These are phyloP conservation scores for Perkinsus marinus DNA, from an alignment of 169 alveolate species.

Conservation along the genomic window DNA sequence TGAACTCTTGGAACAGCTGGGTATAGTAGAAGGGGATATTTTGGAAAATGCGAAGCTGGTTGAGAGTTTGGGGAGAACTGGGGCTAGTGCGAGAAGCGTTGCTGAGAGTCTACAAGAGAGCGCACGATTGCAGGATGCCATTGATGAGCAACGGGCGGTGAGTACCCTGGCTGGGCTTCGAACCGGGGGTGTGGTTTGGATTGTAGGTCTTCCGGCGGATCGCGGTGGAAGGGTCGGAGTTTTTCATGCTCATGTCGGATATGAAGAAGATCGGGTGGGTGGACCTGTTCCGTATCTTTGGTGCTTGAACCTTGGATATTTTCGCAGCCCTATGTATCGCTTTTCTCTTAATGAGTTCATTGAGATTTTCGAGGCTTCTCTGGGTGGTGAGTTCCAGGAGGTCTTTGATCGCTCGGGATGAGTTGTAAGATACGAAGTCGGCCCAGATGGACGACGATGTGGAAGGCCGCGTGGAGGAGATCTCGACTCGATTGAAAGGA, in stretches of 20 bases:
- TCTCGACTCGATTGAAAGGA: neutral
- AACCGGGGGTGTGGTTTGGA: neutral
- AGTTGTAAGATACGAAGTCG: neutral
- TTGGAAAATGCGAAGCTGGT: constrained; percentile 67
- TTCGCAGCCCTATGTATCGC: constrained; percentile 58
- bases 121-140: constrained; percentile 49
- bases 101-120: constrained; percentile 58
- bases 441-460: constrained; percentile 34
- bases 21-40: constrained; percentile 67
- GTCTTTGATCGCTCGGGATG: constrained; percentile 3
- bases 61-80: constrained; percentile 63
- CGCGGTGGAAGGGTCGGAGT: constrained; percentile 59
- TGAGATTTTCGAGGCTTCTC: constrained; percentile 40
- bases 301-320: neutral
- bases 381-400: neutral
- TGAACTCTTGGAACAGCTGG: constrained; percentile 61
- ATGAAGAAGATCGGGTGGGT: constrained; percentile 48
- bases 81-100: constrained; percentile 53
- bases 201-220: constrained; percentile 53
- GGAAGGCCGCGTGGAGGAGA: constrained; percentile 10
- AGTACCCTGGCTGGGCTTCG: neutral
- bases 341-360: constrained; percentile 69
- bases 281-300: neutral
- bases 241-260: constrained; percentile 66
- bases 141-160: constrained; percentile 62